Base-by-base conservation (phyloP, 2,329 filamentous ascomycete genomes). In the Penicillium sp. region DNA sequence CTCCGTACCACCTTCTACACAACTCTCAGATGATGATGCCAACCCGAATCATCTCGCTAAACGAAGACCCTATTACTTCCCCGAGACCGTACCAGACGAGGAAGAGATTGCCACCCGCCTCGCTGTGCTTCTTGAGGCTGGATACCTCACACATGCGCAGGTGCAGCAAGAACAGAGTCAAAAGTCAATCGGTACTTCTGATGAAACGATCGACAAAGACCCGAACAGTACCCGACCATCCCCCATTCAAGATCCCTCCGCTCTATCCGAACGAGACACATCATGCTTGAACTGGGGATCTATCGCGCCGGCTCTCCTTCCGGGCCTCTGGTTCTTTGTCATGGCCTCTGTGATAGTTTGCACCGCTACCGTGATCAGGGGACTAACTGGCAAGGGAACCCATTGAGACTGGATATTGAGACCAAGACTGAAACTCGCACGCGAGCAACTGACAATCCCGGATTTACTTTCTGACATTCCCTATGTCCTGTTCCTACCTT, bases 21-120 rank as follows among this genome's bases (percentile, higher is more conserved):
- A 34, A 42, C 28, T 36, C 44, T 24, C 24, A 11, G 19, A 42
- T 43, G 2, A 42, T 40, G 14, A n/a, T 24, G n/a, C n/a, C n/a
- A 39, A 48, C 19, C 19, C 42, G 2, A 26, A 36, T 10, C 33
- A 31, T 19, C 13, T 53, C 10, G 31, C 40, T 23, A 58, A 56
- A 52, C 29, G 47, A 48, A 21, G 46, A 36, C 42, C 59, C 6
- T 61, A 55, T 45, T 63, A 60, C 36, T 63, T 62, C 28, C 61
- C 57, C 3, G 61, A 64, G 19, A 60, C 55, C 3, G 21, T 63
- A 0, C 56, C 55, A 0, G 59, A 63, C 13, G 40, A 54, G 11
- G 44, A 54, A 11, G 59, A 63, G 36, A 33, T 62, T 34, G 51
- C 46, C 31, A 42, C 40, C 5, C 33, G 43, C 6, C n/a, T 55